Base-by-base conservation (phyloP, 2,329 filamentous ascomycete genomes). In the Talaromyces funiculosus region DNA sequence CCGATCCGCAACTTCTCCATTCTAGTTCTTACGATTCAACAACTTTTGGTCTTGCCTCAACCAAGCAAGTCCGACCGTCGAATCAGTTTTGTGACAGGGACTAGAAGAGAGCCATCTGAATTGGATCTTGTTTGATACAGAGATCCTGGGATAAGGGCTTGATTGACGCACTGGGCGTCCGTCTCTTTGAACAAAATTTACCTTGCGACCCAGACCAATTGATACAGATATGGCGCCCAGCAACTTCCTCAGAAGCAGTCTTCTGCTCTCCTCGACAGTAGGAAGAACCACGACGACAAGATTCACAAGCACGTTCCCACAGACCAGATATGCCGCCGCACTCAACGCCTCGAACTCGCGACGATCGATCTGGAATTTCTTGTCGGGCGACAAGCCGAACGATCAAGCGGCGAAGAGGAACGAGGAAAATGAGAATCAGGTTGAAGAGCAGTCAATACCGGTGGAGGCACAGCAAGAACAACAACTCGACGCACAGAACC, bases 201-300 rank as follows among this genome's bases (percentile, higher is more conserved):
- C 53, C 8, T 49, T 16, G n/a, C 16, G 22, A 24, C 47, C n/a
- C n/a, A n/a, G 24, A 43, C 49, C n/a, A 35, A 26, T 45, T 49
- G 26, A 49, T 9, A 33, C n/a, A 38, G 37, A 53, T n/a, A 74
- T 74, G 72, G 62, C 67, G 45, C 69, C 69, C 22, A 69, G 65
- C 59, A 66, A 68, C 7, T 18, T 59, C 10, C 37, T 59, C 10
- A 33, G 57, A 29, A 42, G 57, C 45, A 53, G 22, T 7, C 22
- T 59, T 24, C 45, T 59, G 14, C 57, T 59, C 16, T 58, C 56
- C 12, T 51, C 56, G 29, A 43, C 43, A 16, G 57, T 47, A 16
- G 45, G 35, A 53, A 59, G 20, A 16, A 16, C 45, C 6, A 24
- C 57, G 9, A 16, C 22, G 20, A 45, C 10, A 14, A 38, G 33